phyloP scores from a whole-genome alignment of 305 asterid genomes.

The Galium porrigens region DNA sequence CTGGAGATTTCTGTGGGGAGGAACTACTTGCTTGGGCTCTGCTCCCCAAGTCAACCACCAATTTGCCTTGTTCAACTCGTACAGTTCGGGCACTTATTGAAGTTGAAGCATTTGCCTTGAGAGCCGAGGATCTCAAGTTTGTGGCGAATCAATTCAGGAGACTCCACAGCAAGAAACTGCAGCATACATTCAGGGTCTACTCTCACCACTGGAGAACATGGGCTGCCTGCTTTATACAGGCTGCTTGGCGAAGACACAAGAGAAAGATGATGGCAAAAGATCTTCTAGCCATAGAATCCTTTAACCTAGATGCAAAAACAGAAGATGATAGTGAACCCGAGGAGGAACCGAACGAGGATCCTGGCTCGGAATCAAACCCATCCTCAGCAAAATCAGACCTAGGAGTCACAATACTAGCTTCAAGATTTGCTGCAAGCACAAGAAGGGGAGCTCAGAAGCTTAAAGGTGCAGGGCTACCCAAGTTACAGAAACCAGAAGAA shows the following conservation, averaged over 20 bases:
- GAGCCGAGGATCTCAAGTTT: constrained; percentile 84
- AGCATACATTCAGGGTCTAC: constrained; percentile 79
- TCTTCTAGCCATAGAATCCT: constrained; percentile 54
- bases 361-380: constrained; percentile 18
- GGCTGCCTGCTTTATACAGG: constrained; percentile 90
- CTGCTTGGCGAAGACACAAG: constrained; percentile 71
- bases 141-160: constrained; percentile 84
- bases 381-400: constrained; percentile 32
- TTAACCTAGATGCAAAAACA: constrained; percentile 25
- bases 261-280: constrained; percentile 49
- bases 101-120: constrained; percentile 76
- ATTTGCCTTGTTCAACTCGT: constrained; percentile 71
- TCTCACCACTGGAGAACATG: constrained; percentile 95
- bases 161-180: constrained; percentile 87
- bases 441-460: constrained; percentile 77
- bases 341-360: constrained; percentile 15
- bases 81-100: constrained; percentile 70
- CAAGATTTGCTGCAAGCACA: constrained; percentile 77
- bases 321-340: constrained; percentile 25
- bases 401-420: constrained; percentile 68
- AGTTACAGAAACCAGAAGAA: constrained; percentile 74
- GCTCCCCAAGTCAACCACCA: constrained; percentile 62
- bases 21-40: constrained; percentile 92
- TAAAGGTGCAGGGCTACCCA: constrained; percentile 48
- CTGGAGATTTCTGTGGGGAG: constrained; percentile 93